Evolutionary conservation across 179 eudicot species (phyloP), one percentile per base, ranked within the genome.

Genomic region (Pouteria campechiana): DNA sequence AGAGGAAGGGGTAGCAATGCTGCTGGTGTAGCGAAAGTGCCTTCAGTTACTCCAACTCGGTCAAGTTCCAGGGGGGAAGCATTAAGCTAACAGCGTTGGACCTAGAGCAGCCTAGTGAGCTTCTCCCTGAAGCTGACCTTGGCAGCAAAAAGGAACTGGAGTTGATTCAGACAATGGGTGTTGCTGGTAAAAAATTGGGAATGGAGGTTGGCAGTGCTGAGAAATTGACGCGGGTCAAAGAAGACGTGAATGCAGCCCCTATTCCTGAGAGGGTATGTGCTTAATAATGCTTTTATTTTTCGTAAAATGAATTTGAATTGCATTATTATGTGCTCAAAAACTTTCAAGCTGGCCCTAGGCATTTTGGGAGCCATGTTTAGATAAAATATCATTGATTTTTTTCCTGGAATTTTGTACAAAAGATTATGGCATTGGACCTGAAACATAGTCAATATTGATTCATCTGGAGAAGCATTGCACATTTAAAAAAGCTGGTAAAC

Each of bases 1-100:
- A 68, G 97, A 78, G 97, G 94, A 31, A 70, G 94, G 69, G 92
- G 92, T 54, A 69, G 65, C 44, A 77, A 79, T 83, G 94, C 81
- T 31, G 61, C 71, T 30, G 77, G 75, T 44, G 52, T 74, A 76
- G 79, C 69, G 1, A 81, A 64, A 61, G 86, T 79, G 37, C 71
- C 83, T 47, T 67, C 67, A 46, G 69, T 65, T 11, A 60, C 52
- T 48, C 83, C 76, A 33, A 54, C 69, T 52, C 72, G 96, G 60
- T 88, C 79, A 44, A 62, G 74, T 30, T 77, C 76, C 55, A 94
- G 75, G 97, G 97, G 55, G 69, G 87, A 49, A 94, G 92, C 20
- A 53, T 70, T 47, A 73, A 83, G 68, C 78, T 88, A 49, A 79
- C 80, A 32, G 92, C 80, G 62, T 70, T 88, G 33, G 97, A 88